Conservation (phyloP, 208 protist species). For the Leishmania martiniquensis region DNA sequence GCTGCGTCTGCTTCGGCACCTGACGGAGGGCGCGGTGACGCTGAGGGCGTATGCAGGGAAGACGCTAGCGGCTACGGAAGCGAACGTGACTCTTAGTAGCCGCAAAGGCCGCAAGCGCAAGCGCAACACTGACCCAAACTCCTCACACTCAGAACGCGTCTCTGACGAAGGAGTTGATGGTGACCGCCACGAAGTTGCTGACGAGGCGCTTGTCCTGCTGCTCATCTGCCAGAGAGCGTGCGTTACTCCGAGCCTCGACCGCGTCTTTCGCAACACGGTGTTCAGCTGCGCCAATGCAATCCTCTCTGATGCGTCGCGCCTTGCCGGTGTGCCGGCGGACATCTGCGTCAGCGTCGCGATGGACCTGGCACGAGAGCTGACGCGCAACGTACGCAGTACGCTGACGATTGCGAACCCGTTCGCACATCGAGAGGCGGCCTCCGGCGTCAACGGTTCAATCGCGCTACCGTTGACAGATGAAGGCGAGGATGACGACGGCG, state of each 20-base stretch:
- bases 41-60: slow-evolving; percentile 39
- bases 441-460: not conserved
- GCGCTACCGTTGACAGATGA: not conserved
- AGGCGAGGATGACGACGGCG: slow-evolving; percentile 27
- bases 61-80: not conserved
- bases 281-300: slow-evolving; percentile 34
- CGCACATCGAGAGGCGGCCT: slow-evolving; percentile 8
- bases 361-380: slow-evolving; percentile 31
- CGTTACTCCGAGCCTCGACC: slow-evolving; percentile 21
- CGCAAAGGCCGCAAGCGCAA: slow-evolving; percentile 11
- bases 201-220: slow-evolving; percentile 17
- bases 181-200: not conserved
- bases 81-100: not conserved
- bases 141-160: not conserved
- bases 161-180: not conserved
- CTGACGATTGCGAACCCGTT: slow-evolving; percentile 38
- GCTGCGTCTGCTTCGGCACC: slow-evolving; percentile 72
- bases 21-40: slow-evolving; percentile 69
- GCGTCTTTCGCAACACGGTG: slow-evolving; percentile 28
- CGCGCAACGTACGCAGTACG: slow-evolving; percentile 25
- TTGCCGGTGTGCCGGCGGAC: slow-evolving; percentile 3
- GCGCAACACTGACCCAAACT: not conserved
- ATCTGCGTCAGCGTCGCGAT: slow-evolving; percentile 5
- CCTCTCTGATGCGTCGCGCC: slow-evolving; percentile 1
- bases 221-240: slow-evolving; percentile 31